These are phyloP conservation scores for Ogataea haglerorum DNA, from an alignment of 805 yeast genomes.

Conservation along the genomic window DNA sequence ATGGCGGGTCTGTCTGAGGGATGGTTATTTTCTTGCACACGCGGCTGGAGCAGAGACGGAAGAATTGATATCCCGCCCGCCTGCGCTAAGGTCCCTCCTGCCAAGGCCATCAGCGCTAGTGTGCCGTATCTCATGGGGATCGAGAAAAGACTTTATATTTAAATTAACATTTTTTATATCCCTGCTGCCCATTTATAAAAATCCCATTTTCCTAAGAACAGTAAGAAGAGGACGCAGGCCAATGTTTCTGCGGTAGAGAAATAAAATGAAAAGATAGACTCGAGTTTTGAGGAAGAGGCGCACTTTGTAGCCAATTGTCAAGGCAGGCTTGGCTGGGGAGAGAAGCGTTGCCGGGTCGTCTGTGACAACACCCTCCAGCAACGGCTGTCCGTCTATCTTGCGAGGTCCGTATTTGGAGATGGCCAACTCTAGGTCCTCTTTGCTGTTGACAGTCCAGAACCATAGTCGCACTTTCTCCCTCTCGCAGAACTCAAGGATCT, in stretches of 20 bases:
- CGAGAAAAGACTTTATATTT: not conserved
- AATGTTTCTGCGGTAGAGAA: conserved; percentile 20
- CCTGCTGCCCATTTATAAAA: conserved; percentile 6
- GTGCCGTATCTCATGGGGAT: not conserved
- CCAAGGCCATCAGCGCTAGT: not conserved
- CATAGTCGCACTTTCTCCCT: conserved; percentile 28
- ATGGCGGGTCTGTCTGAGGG: conserved; percentile 12
- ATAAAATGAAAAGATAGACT: conserved; percentile 18
- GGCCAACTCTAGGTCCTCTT: conserved; percentile 21
- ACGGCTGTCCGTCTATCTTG: conserved; percentile 19
- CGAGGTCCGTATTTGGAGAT: conserved; percentile 18
- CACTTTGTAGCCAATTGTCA: conserved; percentile 9
- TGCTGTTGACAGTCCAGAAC: conserved; percentile 37
- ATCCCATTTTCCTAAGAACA: conserved; percentile 3
- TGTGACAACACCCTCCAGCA: conserved; percentile 18
- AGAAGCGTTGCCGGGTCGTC: conserved; percentile 17
- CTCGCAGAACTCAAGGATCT: conserved; percentile 17
- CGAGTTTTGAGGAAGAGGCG: conserved; percentile 14
- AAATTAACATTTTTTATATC: not conserved
- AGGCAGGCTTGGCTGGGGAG: not conserved
- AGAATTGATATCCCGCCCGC: conserved; percentile 11
- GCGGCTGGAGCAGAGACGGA: conserved; percentile 11
- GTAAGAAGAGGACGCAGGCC: not conserved
- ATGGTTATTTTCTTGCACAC: conserved; percentile 7
- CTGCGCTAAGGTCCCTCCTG: not conserved